Evolutionary conservation across 257 asterid genomes (phyloP), one percentile per base, ranked within the genome.

Genomic region (Leptodermis oblonga): DNA sequence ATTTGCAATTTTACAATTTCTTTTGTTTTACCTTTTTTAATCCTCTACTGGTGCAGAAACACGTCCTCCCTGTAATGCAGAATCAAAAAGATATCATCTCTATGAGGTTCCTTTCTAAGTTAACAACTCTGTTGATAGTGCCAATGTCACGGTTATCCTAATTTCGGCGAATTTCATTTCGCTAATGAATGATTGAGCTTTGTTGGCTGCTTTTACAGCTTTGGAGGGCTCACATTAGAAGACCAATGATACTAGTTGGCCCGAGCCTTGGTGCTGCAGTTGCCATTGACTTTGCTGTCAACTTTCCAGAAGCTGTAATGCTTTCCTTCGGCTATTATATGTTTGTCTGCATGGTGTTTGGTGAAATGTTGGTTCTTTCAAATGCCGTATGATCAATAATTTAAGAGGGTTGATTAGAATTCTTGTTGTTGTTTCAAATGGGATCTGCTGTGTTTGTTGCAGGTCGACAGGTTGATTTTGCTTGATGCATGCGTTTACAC

Each of bases 251-350:
- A 15, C 79, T 89, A 70, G 95, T 87, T 13, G 96, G 96, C 54
- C 95, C 96, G n/a, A 89, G 96, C 80, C 96, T 89, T 69, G 96
- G 96, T 39, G 95, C 95, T 62, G 92, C 96, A 10, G 92, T 82
- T 69, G 96, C 96, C 22, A 85, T 87, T 26, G 96, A 89, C 66
- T 89, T 89, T 81, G 92, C 95, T 1, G 85, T 75, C 82, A 81
- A 87, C 74, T 85, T 77, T 80, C 96, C 96, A 18, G 94, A 87
- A 81, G 96, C 96, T 37, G 92, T 89, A 82, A 84, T 87, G 41
- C n/a, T 5, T 26, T 28, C n/a, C 62, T 7, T 70, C n/a, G 30
- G 36, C 17, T 31, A 52, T 1, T 10, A 26, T 5, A 2, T 42
- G n/a, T 13, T 41, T 26, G 39, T 56, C 25, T 7, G 28, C 22